Conservation (phyloP, 768 basidiomycete genomes). For the Galerina sulciceps region DNA sequence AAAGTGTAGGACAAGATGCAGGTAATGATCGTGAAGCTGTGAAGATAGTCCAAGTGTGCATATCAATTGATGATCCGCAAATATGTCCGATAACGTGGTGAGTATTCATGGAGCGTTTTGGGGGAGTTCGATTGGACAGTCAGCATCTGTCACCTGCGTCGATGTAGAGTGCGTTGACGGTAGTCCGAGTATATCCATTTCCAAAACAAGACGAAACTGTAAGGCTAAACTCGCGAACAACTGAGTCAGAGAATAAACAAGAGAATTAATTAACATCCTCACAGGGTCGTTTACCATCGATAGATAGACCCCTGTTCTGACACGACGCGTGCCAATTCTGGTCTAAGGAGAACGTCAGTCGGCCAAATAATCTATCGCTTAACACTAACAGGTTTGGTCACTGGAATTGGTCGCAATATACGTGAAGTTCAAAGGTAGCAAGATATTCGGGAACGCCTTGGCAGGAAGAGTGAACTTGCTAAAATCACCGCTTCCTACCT, state of each 20-base stretch:
- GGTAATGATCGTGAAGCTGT: constrained; percentile 10
- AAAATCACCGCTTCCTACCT: constrained; percentile 71
- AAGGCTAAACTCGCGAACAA: constrained; percentile 44
- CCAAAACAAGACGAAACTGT: constrained; percentile 65
- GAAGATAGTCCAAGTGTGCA: constrained; percentile 14
- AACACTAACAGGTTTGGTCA: constrained; percentile 77
- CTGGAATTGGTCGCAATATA: constrained; percentile 80
- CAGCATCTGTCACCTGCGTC: constrained; percentile 59
- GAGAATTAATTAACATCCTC: constrained; percentile 28
- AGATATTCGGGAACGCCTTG: constrained; percentile 63
- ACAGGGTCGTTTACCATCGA: constrained; percentile 63
- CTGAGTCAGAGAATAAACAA: constrained; percentile 16
- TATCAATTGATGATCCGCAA: constrained; percentile 7
- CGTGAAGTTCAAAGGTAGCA: constrained; percentile 82
- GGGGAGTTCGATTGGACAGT: constrained; percentile 73
- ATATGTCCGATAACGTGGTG: not conserved
- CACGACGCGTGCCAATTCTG: constrained; percentile 79
- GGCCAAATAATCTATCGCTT: constrained; percentile 3
- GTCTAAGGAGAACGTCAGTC: constrained; percentile 47
- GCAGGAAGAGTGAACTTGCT: constrained; percentile 65
- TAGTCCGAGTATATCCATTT: constrained; percentile 75
- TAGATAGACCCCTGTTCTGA: constrained; percentile 56
- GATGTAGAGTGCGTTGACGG: constrained; percentile 54
- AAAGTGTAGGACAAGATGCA: constrained; percentile 2
- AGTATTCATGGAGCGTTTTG: constrained; percentile 45